Evolutionary conservation across 129 eudicot species (phyloP).

Genomic region (Escallonia herrerae): DNA sequence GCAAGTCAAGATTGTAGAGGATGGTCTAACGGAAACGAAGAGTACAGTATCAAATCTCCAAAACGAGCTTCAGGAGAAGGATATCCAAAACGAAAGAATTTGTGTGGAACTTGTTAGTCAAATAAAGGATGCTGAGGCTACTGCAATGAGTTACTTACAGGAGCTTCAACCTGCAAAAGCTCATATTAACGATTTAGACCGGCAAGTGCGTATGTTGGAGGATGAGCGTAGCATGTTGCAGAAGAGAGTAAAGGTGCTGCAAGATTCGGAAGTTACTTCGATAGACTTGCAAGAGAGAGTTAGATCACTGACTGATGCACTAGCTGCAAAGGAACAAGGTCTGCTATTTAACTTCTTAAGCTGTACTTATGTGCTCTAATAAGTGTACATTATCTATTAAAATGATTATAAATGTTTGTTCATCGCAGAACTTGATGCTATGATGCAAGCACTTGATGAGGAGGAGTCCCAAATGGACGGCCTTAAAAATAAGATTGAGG

Average conservation of each 20-base stretch:
- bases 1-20: constrained; percentile 39
- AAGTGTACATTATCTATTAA: neutral
- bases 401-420: neutral
- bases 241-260: constrained; percentile 48
- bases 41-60: constrained; percentile 51
- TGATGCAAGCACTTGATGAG: constrained; percentile 92
- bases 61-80: constrained; percentile 84
- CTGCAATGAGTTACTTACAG: constrained; percentile 49
- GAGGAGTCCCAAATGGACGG: constrained; percentile 86
- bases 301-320: constrained; percentile 46
- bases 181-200: constrained; percentile 42
- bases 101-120: constrained; percentile 75
- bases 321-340: constrained; percentile 91
- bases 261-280: constrained; percentile 36
- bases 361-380: neutral
- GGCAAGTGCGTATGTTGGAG: constrained; percentile 25
- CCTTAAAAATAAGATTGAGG: constrained; percentile 40
- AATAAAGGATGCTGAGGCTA: constrained; percentile 77
- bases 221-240: constrained; percentile 40
- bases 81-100: constrained; percentile 65
- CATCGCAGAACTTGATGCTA: constrained; percentile 61
- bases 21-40: constrained; percentile 54
- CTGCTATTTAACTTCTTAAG: neutral
- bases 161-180: constrained; percentile 54
- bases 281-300: constrained; percentile 42